Conservation (phyloP, 139 green algal species). For the Ostreobium quekettii region DNA sequence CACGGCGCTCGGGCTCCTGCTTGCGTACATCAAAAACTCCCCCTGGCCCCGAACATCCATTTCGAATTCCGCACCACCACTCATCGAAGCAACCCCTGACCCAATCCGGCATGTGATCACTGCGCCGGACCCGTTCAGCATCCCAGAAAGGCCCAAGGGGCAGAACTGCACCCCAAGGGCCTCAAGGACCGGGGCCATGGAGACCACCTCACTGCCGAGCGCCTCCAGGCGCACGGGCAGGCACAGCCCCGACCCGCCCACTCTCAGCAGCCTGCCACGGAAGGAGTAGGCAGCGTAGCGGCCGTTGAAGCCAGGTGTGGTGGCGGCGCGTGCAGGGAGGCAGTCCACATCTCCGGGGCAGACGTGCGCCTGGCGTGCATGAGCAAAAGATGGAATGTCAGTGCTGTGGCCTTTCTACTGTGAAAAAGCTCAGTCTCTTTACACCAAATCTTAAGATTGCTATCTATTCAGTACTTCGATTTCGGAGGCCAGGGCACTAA, state of each 20-base stretch:
- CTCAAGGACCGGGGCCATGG: constrained; percentile 24
- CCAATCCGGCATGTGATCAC: constrained; percentile 28
- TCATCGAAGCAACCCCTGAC: constrained; percentile 2
- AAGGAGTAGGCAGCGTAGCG: constrained; percentile 31
- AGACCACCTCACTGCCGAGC: constrained; percentile 28
- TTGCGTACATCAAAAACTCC: constrained; percentile 43
- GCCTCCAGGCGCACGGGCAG: constrained; percentile 13
- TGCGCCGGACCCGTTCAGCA: constrained; percentile 69
- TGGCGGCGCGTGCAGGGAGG: constrained; percentile 2
- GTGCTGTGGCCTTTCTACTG: constrained; percentile 6
- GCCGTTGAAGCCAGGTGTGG: background rate
- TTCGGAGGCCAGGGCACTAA: too few species aligned
- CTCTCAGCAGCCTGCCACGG: constrained; percentile 14
- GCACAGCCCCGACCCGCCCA: background rate
- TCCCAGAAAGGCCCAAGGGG: constrained; percentile 52
- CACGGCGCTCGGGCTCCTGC: constrained; percentile 21
- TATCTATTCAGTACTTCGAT: too few species aligned
- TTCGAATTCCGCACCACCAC: constrained; percentile 18
- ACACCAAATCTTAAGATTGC: too few species aligned
- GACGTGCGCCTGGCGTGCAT: constrained; percentile 10
- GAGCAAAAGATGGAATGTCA: background rate
- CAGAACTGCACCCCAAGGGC: constrained; percentile 33
- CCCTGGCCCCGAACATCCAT: constrained; percentile 39
- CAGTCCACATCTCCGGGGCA: constrained; percentile 3
- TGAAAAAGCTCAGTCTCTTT: too few species aligned